phyloP scores from a whole-genome alignment of 2,329 filamentous ascomycete species.

The Hymenoscyphus occultus region DNA sequence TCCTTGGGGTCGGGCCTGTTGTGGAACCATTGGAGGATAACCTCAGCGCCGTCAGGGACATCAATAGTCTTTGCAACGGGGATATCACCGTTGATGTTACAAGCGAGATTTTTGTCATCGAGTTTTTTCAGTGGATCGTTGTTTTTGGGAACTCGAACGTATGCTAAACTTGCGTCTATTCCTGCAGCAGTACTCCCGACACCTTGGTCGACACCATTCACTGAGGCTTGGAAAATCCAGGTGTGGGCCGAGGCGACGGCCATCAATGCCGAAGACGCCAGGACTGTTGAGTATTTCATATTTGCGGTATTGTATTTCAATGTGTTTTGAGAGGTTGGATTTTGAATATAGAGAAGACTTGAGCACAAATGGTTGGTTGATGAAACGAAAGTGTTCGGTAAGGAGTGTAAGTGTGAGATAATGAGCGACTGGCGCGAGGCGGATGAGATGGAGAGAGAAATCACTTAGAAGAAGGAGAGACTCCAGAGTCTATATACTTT shows the following conservation, averaged over 20 bases:
- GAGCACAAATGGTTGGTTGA: conserved; percentile 8
- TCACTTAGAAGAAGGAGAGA: background rate
- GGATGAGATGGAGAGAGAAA: conserved; percentile 9
- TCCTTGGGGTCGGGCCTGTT: conserved; percentile 38
- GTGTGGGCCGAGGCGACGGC: conserved; percentile 29
- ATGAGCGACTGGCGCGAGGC: conserved; percentile 22
- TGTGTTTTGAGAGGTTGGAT: background rate
- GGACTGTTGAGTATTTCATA: conserved; percentile 29
- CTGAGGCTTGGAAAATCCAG: conserved; percentile 25
- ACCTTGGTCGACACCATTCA: conserved; percentile 24
- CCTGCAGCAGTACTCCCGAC: conserved; percentile 21
- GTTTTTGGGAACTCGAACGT: conserved; percentile 37
- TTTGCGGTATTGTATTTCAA: conserved; percentile 9
- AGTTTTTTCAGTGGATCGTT: conserved; percentile 40
- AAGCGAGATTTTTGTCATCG: conserved; percentile 38
- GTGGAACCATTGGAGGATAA: conserved; percentile 51
- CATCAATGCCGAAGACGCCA: conserved; percentile 24
- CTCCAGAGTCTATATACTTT: conserved; percentile 8
- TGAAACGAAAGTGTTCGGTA: conserved; percentile 20
- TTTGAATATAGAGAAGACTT: background rate
- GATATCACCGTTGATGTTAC: conserved; percentile 43
- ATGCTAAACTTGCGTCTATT: background rate
- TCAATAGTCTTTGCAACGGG: conserved; percentile 41
- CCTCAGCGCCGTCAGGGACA: conserved; percentile 41
- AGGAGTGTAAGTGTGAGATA: conserved; percentile 6